Evolutionary conservation across 345 rosid species (phyloP).

Genomic region (Populus alba): DNA sequence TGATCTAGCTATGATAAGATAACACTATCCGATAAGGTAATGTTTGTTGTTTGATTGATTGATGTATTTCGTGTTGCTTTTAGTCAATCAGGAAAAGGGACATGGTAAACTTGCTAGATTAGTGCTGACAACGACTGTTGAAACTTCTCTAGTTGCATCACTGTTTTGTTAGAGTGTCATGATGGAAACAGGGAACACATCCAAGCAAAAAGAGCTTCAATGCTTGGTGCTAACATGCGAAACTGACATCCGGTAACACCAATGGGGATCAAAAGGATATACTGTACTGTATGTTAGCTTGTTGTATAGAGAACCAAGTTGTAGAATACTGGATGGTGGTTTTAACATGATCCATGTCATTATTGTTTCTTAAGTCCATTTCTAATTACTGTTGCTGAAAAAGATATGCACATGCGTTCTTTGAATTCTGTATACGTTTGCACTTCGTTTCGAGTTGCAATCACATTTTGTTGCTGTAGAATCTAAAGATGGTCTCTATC

Average conservation of each 20-base stretch:
- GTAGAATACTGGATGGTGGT: not conserved
- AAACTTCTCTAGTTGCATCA: conserved; percentile 20
- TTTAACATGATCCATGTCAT: conserved; percentile 5
- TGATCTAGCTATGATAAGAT: conserved; percentile 5
- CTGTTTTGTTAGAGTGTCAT: conserved; percentile 8
- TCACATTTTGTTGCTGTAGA: conserved; percentile 20
- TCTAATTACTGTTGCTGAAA: conserved; percentile 25
- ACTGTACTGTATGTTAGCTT: not conserved
- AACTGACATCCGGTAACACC: not conserved
- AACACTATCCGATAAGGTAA: conserved; percentile 31
- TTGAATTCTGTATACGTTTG: conserved; percentile 9
- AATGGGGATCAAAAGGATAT: conserved; percentile 5
- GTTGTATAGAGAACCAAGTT: conserved; percentile 4
- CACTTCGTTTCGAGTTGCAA: conserved; percentile 12
- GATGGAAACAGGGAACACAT: conserved; percentile 25
- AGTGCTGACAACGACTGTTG: conserved; percentile 39
- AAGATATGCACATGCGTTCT: conserved; percentile 10
- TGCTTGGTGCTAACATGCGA: not conserved
- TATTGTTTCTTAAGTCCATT: conserved; percentile 12
- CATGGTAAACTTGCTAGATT: conserved; percentile 37
- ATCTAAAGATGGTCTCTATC: conserved; percentile 18
- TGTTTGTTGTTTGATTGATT: conserved; percentile 33
- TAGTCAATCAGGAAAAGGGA: conserved; percentile 12
- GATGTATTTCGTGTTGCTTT: not conserved
- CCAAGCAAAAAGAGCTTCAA: conserved; percentile 18